Base-by-base conservation (phyloP, 768 basidiomycete species). In the Lactifluus pinguis region DNA sequence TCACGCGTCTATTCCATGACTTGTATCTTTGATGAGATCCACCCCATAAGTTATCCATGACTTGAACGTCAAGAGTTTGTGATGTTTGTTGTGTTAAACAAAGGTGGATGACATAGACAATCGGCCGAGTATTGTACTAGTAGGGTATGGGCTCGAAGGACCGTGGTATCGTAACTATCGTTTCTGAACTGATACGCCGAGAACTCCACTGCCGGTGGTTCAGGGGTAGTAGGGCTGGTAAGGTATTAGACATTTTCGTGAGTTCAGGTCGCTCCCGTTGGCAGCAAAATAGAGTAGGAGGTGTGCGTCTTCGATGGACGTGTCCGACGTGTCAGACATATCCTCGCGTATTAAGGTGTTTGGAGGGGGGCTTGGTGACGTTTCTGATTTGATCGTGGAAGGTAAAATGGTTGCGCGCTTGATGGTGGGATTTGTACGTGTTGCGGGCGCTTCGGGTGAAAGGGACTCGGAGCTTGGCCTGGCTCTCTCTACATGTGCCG, bases 301-400 rank as follows among this genome's bases (percentile, higher is more conserved):
- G n/a, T 52, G 61, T 14, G 61, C 61, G 21, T 62, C 30, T 62
- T 62, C 61, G 10, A 62, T 34, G 25, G 61, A 58, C 21, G 49
- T 49, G 25, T 62, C 61, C 13, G 61, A 54, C 45, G n/a, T 42
- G 44, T 49, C 61, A 10, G 61, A 57, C n/a, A 34, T 44, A 19
- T 42, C 61, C 25, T 45, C 47, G 57, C 48, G 32, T 14, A 34
- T 14, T 25, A 57, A 61, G 11, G 32, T 21, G 38, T 58, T 25
- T 19, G 32, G 48, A 21, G 52, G 15, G n/a, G 52, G 15, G n/a
- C 47, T 36, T 21, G 52, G 48, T 30, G 32, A 34, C 0, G 34
- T 45, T 42, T 53, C 56, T 32, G 29, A 17, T 29, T 53, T 39
- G 49, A 25, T 38, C 17, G 13, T 29, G 13, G n/a, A 7, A 1